phyloP scores from a whole-genome alignment of 2,329 filamentous ascomycete genomes.

The Rugonectria rugulosa region DNA sequence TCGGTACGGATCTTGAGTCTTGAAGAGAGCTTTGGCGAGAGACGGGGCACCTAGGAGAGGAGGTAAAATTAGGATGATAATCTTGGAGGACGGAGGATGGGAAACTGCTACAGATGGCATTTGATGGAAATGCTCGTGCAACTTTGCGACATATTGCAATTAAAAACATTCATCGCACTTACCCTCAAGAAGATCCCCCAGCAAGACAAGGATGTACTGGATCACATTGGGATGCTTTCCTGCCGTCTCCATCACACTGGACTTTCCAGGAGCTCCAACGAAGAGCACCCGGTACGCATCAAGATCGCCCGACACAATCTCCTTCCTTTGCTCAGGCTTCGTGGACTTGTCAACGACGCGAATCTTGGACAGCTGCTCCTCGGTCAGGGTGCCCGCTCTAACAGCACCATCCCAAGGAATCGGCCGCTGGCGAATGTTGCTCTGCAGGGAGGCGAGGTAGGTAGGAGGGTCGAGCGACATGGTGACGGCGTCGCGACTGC shows the following conservation, averaged over 20 bases:
- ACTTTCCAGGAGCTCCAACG: slow-evolving; percentile 74
- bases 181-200: slow-evolving; percentile 89
- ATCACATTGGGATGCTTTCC: slow-evolving; percentile 88
- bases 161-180: slow-evolving; percentile 39
- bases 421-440: slow-evolving; percentile 94
- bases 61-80: slow-evolving; percentile 27
- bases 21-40: slow-evolving; percentile 78
- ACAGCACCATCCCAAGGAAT: slow-evolving; percentile 99
- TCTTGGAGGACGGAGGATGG: slow-evolving; percentile 1
- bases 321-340: slow-evolving; percentile 81
- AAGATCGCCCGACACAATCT: slow-evolving; percentile 81
- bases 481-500: slow-evolving; percentile 41
- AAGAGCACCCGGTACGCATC: slow-evolving; percentile 83
- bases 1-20: slow-evolving; percentile 79
- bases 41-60: slow-evolving; percentile 74
- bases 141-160: slow-evolving; percentile 10
- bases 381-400: slow-evolving; percentile 90
- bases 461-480: slow-evolving; percentile 95
- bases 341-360: slow-evolving; percentile 96
- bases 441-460: slow-evolving; percentile 85
- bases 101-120: slow-evolving; percentile 18
- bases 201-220: slow-evolving; percentile 91
- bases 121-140: not conserved
- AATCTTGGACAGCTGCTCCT: slow-evolving; percentile 93
- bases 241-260: slow-evolving; percentile 82